Evolutionary conservation across 768 basidiomycete genomes (phyloP).

Genomic region (Pilatotrama ljubarskyi): DNA sequence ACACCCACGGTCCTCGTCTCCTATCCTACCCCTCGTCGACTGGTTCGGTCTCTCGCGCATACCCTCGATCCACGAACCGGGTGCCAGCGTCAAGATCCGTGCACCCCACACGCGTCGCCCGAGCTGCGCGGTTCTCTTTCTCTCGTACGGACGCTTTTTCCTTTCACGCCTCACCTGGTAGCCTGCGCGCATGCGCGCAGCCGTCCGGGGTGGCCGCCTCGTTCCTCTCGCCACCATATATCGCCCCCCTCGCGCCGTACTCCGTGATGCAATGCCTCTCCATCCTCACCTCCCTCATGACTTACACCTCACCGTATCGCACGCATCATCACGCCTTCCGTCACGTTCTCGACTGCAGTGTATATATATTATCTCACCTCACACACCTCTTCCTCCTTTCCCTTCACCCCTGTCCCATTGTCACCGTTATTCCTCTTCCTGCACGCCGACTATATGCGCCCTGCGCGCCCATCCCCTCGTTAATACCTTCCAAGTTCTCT

Average conservation of each 20-base stretch:
- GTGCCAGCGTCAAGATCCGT: conserved; percentile 17
- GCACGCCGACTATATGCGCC: conserved; percentile 8
- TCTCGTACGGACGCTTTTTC: conserved; percentile 75
- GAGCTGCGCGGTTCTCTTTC: conserved; percentile 40
- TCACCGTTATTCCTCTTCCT: conserved; percentile 26
- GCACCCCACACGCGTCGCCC: conserved; percentile 33
- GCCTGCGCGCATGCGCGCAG: conserved; percentile 7
- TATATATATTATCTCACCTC: conserved; percentile 20
- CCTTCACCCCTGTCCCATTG: conserved; percentile 22
- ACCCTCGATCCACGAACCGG: conserved; percentile 4
- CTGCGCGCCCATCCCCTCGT: conserved; percentile 18
- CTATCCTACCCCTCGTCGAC: conserved; percentile 1
- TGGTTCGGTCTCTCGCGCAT: conserved; percentile 14
- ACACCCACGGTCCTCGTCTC: background rate
- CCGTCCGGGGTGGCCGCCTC: conserved; percentile 22
- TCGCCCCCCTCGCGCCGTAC: conserved; percentile 33
- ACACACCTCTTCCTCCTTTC: too few species aligned
- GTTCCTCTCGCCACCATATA: conserved; percentile 25
- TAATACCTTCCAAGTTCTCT: conserved; percentile 14
- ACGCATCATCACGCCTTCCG: conserved; percentile 24
- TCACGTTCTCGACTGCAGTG: conserved; percentile 22
- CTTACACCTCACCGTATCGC: conserved; percentile 14
- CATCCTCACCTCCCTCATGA: conserved; percentile 7
- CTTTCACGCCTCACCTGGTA: conserved; percentile 46
- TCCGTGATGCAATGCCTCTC: conserved; percentile 21